Percentiles rank a stretch among this genome's conserved stretches.
These are phyloP conservation scores for Bretschneidera sinensis DNA, from an alignment of 345 rosid genomes.

Conservation along the genomic window DNA sequence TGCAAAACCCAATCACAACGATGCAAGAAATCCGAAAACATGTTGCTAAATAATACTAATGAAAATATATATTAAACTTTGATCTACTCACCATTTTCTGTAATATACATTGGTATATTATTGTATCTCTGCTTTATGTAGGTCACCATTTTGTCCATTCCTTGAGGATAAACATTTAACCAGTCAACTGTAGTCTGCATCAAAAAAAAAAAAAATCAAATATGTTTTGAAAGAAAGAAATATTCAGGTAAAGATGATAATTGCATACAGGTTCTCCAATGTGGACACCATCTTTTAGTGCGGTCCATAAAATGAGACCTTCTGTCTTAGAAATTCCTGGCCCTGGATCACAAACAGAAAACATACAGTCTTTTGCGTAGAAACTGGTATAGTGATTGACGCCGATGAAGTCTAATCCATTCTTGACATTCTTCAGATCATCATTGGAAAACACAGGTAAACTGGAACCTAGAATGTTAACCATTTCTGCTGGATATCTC, in stretches of 20 bases:
- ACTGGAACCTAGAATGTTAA: conserved; percentile 32
- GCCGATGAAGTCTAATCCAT: conserved; percentile 55
- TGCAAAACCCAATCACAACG: conserved; percentile 3
- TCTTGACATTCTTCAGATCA: conserved; percentile 33
- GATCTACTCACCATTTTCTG: conserved; percentile 51
- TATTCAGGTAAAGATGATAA: neutral
- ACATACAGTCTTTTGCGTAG: conserved; percentile 55
- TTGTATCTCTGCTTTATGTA: conserved; percentile 43
- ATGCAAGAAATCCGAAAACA: neutral
- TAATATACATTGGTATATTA: conserved; percentile 48
- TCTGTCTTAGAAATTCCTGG: conserved; percentile 45
- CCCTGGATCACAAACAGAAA: conserved; percentile 43
- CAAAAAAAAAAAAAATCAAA: conserved; percentile 8
- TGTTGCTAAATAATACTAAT: too few species aligned
- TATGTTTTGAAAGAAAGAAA: neutral
- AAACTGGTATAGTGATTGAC: conserved; percentile 59
- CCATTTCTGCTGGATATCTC: conserved; percentile 56
- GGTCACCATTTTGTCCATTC: conserved; percentile 44
- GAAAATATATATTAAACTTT: too few species aligned
- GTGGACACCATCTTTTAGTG: conserved; percentile 34
- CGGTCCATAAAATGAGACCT: conserved; percentile 36
- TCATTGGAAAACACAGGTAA: conserved; percentile 46
- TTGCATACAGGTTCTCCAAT: conserved; percentile 50
- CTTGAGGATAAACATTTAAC: conserved; percentile 42
- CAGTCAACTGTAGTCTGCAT: conserved; percentile 53